Evolutionary conservation across 1,284 basidiomycete species (phyloP), one percentile per base, ranked within the genome.

Genomic region (Ganoderma meredithae): DNA sequence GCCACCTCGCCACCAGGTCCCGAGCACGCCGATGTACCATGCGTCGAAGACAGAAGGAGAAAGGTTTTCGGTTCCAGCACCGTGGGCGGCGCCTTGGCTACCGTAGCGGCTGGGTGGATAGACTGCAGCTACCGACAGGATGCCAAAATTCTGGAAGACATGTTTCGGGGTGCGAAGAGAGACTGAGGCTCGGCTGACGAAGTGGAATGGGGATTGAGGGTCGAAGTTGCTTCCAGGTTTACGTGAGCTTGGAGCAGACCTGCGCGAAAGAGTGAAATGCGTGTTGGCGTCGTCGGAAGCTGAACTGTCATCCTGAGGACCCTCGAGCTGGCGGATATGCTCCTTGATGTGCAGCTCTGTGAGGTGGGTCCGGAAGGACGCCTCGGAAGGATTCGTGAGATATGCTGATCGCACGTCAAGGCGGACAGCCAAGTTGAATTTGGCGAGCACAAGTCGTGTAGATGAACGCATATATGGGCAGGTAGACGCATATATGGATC

Each of bases 331-430:
- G 71, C 91, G 95, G 67, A 99, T 88, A 79, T 98, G 96, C 69
- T 95, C 92, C 63, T 96, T 93, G 79, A 99, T 98, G 47, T 96
- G 96, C 77, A 95, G 92, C 78, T 98, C 96, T 41, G 96, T 98
- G 75, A 99, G 91, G 82, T 96, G 97, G 17, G 95, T 87, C 66
- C 95, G 90, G 82, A 98, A 98, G 3, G 95, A 96, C 58, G 90
- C 89, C 81, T 98, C 96, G 66, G 91, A 90, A 19, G 97, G 97
- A 79, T 97, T 98, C 52, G 95, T 95, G 79, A 96, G 88, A 83
- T 96, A 96, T 59, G 96, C 97, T 97, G 79, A 70, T 69, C 73
- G 53, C 67, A 70, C 70, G 71, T 60, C 71, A 71, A 71, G 56
- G 61, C 64, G 49, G 27, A 15, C 52, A 70, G 17, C 25, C n/a